These are phyloP conservation scores for Sporothrix curviconia DNA, from an alignment of 2,329 filamentous ascomycete genomes.

Conservation along the genomic window DNA sequence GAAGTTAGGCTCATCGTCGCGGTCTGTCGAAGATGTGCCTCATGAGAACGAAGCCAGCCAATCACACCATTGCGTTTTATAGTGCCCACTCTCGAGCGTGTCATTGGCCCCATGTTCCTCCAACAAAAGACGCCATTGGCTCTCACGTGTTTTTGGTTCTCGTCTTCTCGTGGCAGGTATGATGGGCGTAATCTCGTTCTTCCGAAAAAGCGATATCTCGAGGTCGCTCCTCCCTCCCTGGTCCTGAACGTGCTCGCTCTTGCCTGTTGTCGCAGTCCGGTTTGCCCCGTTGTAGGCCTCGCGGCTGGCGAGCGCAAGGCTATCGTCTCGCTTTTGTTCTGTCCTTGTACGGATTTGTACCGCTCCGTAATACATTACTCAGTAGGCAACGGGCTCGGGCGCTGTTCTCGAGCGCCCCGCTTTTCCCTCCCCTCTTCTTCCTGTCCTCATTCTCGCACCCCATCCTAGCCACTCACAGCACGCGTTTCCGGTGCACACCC, in stretches of 20 bases:
- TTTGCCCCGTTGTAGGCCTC: background rate
- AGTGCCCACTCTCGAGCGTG: background rate
- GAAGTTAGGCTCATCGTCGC: background rate
- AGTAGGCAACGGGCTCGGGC: background rate
- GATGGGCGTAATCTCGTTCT: too few species aligned
- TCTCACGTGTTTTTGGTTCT: background rate
- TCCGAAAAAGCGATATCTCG: too few species aligned
- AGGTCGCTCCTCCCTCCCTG: too few species aligned
- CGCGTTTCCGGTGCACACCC: background rate
- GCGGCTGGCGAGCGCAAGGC: background rate
- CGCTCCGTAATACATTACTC: too few species aligned
- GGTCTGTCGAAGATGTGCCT: background rate
- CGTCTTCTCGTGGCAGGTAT: background rate
- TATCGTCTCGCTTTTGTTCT: background rate
- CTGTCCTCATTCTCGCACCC: background rate
- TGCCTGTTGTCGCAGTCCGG: background rate
- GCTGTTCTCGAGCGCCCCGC: background rate
- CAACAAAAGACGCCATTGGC: slow-evolving; percentile 10
- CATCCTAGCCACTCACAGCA: background rate
- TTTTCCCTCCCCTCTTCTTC: background rate
- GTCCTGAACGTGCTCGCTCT: too few species aligned
- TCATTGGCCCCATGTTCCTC: slow-evolving; percentile 8
- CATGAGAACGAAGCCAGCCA: background rate
- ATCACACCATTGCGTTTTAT: background rate
- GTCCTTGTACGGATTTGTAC: too few species aligned